A percentile compares a stretch with the other conserved stretches of the same genome.
Evolutionary conservation across 2,329 filamentous ascomycete genomes (phyloP).

Genomic region (Colletotrichum tropicicola): DNA sequence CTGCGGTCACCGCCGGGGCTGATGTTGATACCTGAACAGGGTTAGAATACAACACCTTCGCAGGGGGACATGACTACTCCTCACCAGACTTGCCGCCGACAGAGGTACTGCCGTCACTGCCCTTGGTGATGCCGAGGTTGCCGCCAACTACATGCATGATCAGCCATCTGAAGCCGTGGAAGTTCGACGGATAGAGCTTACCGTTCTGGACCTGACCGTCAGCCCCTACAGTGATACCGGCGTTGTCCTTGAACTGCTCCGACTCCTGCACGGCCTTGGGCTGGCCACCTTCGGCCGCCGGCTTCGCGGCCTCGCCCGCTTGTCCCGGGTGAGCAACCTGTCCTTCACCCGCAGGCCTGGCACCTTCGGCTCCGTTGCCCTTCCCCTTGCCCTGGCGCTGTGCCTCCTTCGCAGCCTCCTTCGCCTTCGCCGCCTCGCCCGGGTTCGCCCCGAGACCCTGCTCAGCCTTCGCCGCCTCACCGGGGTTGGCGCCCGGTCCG

Average conservation of each 20-base stretch:
- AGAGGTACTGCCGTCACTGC: conserved; percentile 24
- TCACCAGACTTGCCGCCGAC: conserved; percentile 26
- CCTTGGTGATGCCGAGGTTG: conserved; percentile 24
- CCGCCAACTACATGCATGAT: conserved; percentile 4
- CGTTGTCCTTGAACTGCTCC: conserved; percentile 23
- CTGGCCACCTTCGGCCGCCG: neutral
- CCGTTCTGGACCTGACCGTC: conserved; percentile 15
- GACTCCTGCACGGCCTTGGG: conserved; percentile 22
- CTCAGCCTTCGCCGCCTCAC: conserved; percentile 15
- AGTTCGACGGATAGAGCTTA: neutral
- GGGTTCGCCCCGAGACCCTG: conserved; percentile 7
- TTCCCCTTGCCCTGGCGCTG: conserved; percentile 3
- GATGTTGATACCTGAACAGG: conserved; percentile 9
- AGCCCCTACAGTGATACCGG: conserved; percentile 15
- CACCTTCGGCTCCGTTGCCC: neutral
- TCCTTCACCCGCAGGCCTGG: neutral
- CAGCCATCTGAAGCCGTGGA: neutral
- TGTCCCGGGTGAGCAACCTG: neutral
- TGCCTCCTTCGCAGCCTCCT: conserved; percentile 19
- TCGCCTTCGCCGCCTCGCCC: neutral
- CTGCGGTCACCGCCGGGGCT: neutral
- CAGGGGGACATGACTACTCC: neutral
- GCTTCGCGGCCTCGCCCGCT: neutral
- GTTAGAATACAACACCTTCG: neutral
- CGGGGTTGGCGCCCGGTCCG: neutral